Base-by-base conservation (phyloP, 78 protist species). In the Dictyostelium citrinum region DNA sequence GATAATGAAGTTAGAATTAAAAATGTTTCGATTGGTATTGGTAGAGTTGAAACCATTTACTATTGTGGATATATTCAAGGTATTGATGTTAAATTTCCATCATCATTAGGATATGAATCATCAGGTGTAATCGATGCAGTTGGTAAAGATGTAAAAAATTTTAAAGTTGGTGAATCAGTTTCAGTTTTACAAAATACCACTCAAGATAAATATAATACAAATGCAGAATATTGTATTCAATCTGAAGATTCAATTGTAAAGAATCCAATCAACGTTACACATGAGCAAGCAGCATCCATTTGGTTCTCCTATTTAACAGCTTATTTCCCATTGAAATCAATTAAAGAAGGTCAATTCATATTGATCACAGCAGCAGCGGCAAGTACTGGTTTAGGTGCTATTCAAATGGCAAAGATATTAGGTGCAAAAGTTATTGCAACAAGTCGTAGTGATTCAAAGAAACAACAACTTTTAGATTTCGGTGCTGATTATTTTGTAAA, bases 341-440 rank as follows among this genome's bases (percentile, higher is more conserved):
- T 85, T 10, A 74, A 55, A 77, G 3, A 24, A 16, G 61, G 45
- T 20, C 70, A 85, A 17, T 39, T 27, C 45, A 74, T 85, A 16
- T 37, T 85, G 22, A 45, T 85, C 24, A 85, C 74, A 27, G 92
- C 92, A 39, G 92, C 92, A 0, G 45, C 79, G 5, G 12, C 41
- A 20, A 31, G 74, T 10, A 27, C 83, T 41, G 82, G 84, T 31
- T 4, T 85, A 5, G 83, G 60, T 2, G 83, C 83, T 1, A 85
- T 85, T 9, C 74, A 85, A 27, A 2, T 85, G 2, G 77, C 78
- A 1, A 74, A 61, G 22, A 3, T n/a, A 4, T 43, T 37, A 8
- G 83, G 83, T 61, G 92, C 84, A 33, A 76, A 5, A 27, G 92
- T 85, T 12, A 85, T 85, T n/a, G 92, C 78, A n/a, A 43, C 64